Evolutionary conservation across 352 stramenopile genomes (phyloP).

Genomic region (Globisporangium nunn): DNA sequence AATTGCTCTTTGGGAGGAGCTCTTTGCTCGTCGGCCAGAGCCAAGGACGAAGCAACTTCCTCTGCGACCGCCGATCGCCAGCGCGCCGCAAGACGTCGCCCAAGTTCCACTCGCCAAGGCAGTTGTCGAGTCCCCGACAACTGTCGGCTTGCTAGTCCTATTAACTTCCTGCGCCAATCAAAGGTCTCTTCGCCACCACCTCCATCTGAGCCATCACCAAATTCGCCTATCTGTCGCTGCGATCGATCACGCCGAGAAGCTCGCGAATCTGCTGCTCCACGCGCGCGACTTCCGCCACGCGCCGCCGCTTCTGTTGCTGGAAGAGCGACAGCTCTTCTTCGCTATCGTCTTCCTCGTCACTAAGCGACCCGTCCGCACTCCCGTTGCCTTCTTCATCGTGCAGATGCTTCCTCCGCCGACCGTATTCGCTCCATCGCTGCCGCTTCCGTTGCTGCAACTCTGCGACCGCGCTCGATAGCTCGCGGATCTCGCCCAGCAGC

Average conservation of each 20-base stretch:
- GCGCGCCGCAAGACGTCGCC: no score
- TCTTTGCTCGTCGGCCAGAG: no score
- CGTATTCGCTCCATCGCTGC: neutral
- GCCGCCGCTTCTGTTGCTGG: constrained; percentile 4
- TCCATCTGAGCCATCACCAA: no score
- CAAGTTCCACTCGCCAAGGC: no score
- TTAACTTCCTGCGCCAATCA: no score
- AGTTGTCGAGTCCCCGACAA: no score
- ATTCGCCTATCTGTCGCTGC: no score
- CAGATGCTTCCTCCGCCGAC: neutral
- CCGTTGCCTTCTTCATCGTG: neutral
- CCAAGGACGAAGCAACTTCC: no score
- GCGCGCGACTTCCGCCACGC: neutral
- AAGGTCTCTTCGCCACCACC: no score
- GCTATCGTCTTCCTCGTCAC: neutral
- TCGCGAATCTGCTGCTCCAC: constrained; percentile 9
- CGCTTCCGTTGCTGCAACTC: neutral
- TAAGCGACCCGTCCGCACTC: neutral
- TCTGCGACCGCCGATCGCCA: no score
- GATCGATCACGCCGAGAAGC: neutral
- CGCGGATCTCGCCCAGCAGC: constrained; percentile 2
- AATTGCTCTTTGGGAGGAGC: no score
- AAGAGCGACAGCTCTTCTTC: constrained; percentile 3
- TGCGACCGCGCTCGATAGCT: constrained; percentile 4
- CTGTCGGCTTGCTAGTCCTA: no score